phyloP scores from a whole-genome alignment of 129 eudicot genomes.

The Gnaphalium uliginosum region DNA sequence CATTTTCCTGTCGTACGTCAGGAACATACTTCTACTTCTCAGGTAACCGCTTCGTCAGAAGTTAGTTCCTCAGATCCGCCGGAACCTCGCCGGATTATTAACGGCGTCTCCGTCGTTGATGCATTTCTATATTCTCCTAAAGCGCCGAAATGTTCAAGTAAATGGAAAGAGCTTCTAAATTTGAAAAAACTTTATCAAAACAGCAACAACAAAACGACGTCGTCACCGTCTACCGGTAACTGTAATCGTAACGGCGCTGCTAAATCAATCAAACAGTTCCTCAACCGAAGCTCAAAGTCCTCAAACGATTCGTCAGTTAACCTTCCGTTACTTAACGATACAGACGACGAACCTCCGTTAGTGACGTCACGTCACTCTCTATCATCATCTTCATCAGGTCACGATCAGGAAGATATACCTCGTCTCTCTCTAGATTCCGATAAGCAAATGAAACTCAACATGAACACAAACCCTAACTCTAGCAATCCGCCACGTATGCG shows the following conservation, averaged over 20 bases:
- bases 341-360: slow-evolving; percentile 40
- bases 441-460: slow-evolving; percentile 12
- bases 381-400: slow-evolving; percentile 57
- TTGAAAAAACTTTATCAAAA: slow-evolving; percentile 48
- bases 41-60: neutral
- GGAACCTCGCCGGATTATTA: slow-evolving; percentile 32
- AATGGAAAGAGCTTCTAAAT: slow-evolving; percentile 67
- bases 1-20: slow-evolving; percentile 32
- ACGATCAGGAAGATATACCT: slow-evolving; percentile 61
- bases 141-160: slow-evolving; percentile 68
- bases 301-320: slow-evolving; percentile 42
- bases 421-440: slow-evolving; percentile 58
- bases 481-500: slow-evolving; percentile 36
- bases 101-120: slow-evolving; percentile 35
- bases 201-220: slow-evolving; percentile 31
- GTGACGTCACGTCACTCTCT: slow-evolving; percentile 54
- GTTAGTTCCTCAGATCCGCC: slow-evolving; percentile 17
- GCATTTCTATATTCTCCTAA: slow-evolving; percentile 61
- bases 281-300: slow-evolving; percentile 49
- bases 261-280: slow-evolving; percentile 49
- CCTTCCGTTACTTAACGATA: slow-evolving; percentile 56
- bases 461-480: neutral
- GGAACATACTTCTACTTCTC: slow-evolving; percentile 1
- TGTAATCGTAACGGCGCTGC: neutral
- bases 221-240: slow-evolving; percentile 15